phyloP scores from a whole-genome alignment of 208 protist genomes.

The Acanthamoeba healyi region DNA sequence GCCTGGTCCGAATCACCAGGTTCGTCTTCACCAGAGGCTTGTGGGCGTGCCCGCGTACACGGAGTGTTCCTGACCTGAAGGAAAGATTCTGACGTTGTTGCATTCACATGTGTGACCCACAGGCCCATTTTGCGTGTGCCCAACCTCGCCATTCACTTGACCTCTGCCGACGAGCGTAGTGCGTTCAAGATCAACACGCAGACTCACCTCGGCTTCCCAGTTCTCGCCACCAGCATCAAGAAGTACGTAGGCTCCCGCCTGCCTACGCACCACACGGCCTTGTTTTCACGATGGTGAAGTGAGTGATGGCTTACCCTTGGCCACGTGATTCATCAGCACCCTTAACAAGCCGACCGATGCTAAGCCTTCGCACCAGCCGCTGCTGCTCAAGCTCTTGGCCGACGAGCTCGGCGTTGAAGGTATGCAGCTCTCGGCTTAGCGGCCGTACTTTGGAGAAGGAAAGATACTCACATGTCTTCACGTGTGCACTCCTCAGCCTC shows the following conservation, averaged over 20 bases:
- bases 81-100: too few species aligned
- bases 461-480: neutral
- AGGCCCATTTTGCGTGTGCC: slow-evolving; percentile 96
- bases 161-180: slow-evolving; percentile 88
- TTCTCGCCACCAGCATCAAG: slow-evolving; percentile 90
- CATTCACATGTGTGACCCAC: neutral
- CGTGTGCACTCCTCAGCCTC: slow-evolving; percentile 78
- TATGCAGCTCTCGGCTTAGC: neutral
- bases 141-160: slow-evolving; percentile 97
- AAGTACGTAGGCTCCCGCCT: slow-evolving; percentile 25
- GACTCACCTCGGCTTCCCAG: slow-evolving; percentile 93
- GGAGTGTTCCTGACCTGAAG: neutral
- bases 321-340: neutral
- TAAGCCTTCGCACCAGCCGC: slow-evolving; percentile 87
- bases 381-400: slow-evolving; percentile 92
- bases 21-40: neutral
- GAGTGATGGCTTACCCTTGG: neutral
- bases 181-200: slow-evolving; percentile 97
- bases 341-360: neutral
- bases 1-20: slow-evolving; percentile 72
- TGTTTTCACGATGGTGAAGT: neutral
- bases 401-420: slow-evolving; percentile 82
- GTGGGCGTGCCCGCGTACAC: neutral
- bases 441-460: too few species aligned
- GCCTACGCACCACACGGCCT: neutral